Conservation (phyloP, 495 filamentous ascomycete species). For the Tuber melanosporum region DNA sequence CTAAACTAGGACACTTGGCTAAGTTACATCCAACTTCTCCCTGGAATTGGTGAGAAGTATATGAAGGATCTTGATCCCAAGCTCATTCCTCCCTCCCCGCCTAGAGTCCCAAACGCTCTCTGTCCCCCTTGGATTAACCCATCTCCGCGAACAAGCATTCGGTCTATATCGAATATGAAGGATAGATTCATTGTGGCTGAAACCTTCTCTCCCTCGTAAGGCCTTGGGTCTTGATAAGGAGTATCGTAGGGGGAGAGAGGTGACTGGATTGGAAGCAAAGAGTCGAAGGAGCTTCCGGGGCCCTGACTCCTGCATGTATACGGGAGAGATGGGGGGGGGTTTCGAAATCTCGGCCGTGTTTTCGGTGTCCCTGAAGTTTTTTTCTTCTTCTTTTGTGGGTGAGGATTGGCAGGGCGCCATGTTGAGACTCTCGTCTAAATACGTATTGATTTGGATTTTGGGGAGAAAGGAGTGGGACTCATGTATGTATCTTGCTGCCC, state of each 20-base stretch:
- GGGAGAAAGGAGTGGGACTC: neutral
- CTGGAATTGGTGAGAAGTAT: conserved; percentile 65
- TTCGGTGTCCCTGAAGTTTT: neutral
- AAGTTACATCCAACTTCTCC: conserved; percentile 51
- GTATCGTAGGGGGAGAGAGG: conserved; percentile 50
- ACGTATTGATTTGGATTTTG: neutral
- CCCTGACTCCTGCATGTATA: conserved; percentile 53
- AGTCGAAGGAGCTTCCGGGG: conserved; percentile 74
- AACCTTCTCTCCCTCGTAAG: conserved; percentile 60
- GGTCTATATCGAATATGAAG: conserved; percentile 63
- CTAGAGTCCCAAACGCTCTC: conserved; percentile 56
- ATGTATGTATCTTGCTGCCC: conserved; percentile 4
- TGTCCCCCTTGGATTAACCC: conserved; percentile 56
- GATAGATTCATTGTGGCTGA: conserved; percentile 60
- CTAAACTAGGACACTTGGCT: conserved; percentile 54
- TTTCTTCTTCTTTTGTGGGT: conserved; percentile 8
- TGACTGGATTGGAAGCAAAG: conserved; percentile 68
- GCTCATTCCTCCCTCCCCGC: conserved; percentile 56
- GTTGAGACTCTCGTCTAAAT: conserved; percentile 37
- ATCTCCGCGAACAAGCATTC: conserved; percentile 60
- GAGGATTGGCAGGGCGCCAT: conserved; percentile 44
- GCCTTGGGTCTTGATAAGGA: conserved; percentile 68
- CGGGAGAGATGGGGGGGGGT: conserved; percentile 58
- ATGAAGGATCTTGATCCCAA: conserved; percentile 63
- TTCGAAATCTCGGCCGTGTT: conserved; percentile 66